Evolutionary conservation across 1,139 yeast genomes (phyloP), one percentile per base, ranked within the genome.

Genomic region (Hyphopichia fennica): DNA sequence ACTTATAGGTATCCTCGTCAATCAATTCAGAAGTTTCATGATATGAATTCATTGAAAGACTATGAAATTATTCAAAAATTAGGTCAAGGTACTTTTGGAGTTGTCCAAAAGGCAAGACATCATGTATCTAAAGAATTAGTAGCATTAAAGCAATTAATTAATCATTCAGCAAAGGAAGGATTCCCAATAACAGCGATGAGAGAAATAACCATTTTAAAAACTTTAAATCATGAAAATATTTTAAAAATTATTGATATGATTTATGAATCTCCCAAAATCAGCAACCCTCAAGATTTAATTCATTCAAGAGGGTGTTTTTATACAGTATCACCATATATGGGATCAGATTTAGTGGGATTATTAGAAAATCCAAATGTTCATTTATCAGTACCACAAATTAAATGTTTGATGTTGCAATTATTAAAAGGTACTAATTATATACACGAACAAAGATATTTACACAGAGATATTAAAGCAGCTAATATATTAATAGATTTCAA

Each of bases 161-260:
- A 87, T 49, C 93, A 87, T 56, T 86, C 87, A 41, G 89, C 87
- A 37, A 88, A 87, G 54, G 96, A 90, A 53, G 93, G 96, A 28
- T 90, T 93, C 59, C 99, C 99, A 1, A 84, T 95, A 19, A 95
- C 99, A 0, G 97, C 99, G 4, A 79, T 91, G 65, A 75, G 99
- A 49, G 99, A 95, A 58, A 90, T 93, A 47, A 81, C 87, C 17
- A 89, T 91, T 17, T 70, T 95, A 60, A 89, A 88, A 60, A 75
- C 77, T 45, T 67, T 95, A 42, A 65, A 75, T 41, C 90, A 91
- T 57, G 65, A 69, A 27, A 88, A 95, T 60, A 79, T 93, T 22
- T 72, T 95, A 27, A 88, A 83, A 46, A 72, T 93, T 39, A 59
- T 84, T n/a, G 97, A 90, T 52, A 85, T 91, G 84, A 78, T 91